Percentiles rank a stretch among this genome's conserved stretches.
Evolutionary conservation across 257 asterid genomes (phyloP).

Genomic region (Capsicum pubescens): DNA sequence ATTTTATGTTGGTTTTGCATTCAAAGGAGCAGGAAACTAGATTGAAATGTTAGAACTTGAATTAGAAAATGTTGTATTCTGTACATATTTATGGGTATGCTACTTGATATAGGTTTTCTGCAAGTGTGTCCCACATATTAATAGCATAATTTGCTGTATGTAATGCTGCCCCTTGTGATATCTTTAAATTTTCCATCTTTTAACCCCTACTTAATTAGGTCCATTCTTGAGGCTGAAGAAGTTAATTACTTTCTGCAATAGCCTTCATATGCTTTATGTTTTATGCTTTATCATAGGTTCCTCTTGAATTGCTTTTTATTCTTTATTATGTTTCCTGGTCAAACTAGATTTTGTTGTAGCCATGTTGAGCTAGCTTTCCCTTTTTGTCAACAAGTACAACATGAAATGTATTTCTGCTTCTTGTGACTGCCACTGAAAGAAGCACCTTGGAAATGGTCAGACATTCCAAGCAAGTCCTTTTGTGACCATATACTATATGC

Average conservation of each 20-base stretch:
- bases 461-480: slow-evolving; percentile 10
- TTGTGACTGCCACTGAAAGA: slow-evolving; percentile 13
- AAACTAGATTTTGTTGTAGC: slow-evolving; percentile 19
- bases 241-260: background rate
- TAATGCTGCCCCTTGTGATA: background rate
- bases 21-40: slow-evolving; percentile 14
- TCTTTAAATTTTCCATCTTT: background rate
- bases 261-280: no score
- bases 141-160: background rate
- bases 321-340: background rate
- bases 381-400: background rate
- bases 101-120: slow-evolving; percentile 1
- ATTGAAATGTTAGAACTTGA: background rate
- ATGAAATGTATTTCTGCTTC: slow-evolving; percentile 4
- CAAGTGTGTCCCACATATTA: background rate
- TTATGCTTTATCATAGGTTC: no score
- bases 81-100: background rate
- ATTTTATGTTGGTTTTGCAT: background rate
- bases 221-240: background rate
- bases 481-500: slow-evolving; percentile 4
- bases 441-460: slow-evolving; percentile 3
- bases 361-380: background rate
- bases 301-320: background rate
- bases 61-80: background rate
- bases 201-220: background rate